Percentiles rank a stretch among this genome's conserved stretches.
These are phyloP conservation scores for Volutella citrinella DNA, from an alignment of 2,329 filamentous ascomycete species.

Conservation along the genomic window DNA sequence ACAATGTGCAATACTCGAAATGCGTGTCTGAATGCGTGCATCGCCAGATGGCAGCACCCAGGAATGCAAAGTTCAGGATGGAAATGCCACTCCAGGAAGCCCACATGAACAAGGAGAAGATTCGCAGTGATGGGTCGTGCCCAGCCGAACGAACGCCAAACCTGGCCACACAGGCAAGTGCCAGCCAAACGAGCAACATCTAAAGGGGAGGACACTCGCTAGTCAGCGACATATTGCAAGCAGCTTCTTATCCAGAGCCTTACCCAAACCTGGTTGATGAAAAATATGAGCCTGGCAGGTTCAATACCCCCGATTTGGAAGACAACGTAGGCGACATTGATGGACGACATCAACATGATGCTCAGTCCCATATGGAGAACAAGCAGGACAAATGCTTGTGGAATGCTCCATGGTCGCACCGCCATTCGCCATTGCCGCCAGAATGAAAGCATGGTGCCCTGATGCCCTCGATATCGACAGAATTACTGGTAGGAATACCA, in stretches of 20 bases:
- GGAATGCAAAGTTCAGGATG: conserved; percentile 1
- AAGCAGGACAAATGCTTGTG: conserved; percentile 6
- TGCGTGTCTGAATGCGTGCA: too few species aligned
- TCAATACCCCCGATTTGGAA: conserved; percentile 6
- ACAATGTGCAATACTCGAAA: too few species aligned
- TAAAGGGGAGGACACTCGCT: too few species aligned
- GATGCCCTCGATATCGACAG: too few species aligned
- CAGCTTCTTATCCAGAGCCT: conserved; percentile 1
- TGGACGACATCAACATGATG: conserved; percentile 11
- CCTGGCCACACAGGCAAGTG: too few species aligned
- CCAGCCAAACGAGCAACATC: too few species aligned
- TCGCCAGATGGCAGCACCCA: neutral
- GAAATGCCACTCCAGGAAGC: conserved; percentile 2
- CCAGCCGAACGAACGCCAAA: too few species aligned
- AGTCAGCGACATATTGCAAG: too few species aligned
- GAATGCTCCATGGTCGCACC: conserved; percentile 11
- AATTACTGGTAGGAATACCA: too few species aligned
- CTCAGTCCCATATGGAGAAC: conserved; percentile 1
- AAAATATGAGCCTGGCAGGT: neutral
- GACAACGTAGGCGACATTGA: conserved; percentile 9
- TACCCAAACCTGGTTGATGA: conserved; percentile 7
- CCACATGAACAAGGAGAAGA: conserved; percentile 4
- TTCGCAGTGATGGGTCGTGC: conserved; percentile 1
- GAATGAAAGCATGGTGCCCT: too few species aligned
- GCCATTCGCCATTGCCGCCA: too few species aligned